These are phyloP conservation scores for Rhododendron ovatum DNA, from an alignment of 148 eudicot genomes.

Conservation along the genomic window DNA sequence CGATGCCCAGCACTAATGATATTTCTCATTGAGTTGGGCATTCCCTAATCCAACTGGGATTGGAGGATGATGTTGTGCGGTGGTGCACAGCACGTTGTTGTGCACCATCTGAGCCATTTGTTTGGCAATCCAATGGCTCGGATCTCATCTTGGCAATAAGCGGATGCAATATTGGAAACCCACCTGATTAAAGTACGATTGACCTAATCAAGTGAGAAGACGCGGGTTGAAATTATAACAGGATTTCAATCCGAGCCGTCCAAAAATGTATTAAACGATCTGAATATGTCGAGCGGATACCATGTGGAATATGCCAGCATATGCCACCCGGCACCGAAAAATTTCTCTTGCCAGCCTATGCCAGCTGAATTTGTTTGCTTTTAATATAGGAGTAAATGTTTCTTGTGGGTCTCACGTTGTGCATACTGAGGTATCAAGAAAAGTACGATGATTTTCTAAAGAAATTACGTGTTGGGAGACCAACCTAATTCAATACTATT, in stretches of 20 bases:
- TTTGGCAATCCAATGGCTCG: too few relatives aligned
- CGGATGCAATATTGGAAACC: background rate
- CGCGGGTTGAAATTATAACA: background rate
- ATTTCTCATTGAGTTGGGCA: background rate
- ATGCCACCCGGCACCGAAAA: background rate
- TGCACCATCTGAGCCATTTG: too few relatives aligned
- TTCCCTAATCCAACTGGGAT: background rate
- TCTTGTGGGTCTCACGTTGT: background rate
- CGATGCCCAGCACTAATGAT: background rate
- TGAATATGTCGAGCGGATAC: too few relatives aligned
- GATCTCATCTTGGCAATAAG: too few relatives aligned
- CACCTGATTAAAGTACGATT: background rate
- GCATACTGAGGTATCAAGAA: background rate
- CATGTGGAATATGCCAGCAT: background rate
- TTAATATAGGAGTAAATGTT: background rate
- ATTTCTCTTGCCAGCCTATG: background rate
- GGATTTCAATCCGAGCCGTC: too few relatives aligned
- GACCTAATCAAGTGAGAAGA: background rate
- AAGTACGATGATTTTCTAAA: background rate
- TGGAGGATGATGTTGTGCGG: too few relatives aligned
- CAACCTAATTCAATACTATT: background rate
- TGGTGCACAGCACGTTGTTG: too few relatives aligned
- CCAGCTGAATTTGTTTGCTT: background rate
- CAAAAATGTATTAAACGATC: too few relatives aligned
- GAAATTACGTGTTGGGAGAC: background rate